Evolutionary conservation across 1,139 yeast species (phyloP), one percentile per base, ranked within the genome.

Genomic region (Yamadazyma aaseri): DNA sequence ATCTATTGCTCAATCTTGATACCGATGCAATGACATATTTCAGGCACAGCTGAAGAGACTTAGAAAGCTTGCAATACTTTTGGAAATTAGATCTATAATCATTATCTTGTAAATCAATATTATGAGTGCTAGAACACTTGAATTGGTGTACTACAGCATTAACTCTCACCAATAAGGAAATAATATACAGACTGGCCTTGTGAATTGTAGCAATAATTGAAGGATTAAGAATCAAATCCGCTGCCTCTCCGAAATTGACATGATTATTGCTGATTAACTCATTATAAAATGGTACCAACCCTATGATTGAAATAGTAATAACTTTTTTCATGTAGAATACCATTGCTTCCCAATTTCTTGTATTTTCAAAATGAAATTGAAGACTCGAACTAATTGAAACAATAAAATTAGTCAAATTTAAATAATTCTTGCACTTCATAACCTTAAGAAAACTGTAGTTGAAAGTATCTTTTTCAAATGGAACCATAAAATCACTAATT

Each of bases 171-270:
- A 51, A 38, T 3, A 49, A 20, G 2, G 63, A 51, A 33, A 66
- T 50, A 26, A 46, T 47, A 11, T 62, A 33, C 36, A 62, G 70
- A 23, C 53, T 51, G 2, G 53, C 42, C 37, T 56, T 60, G 35
- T 65, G 73, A 26, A 62, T 50, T 40, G 58, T 39, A 7, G 48
- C 38, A 33, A 61, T 56, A 3, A 64, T 28, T 3, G 54, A 34
- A 2, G 73, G 73, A 36, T 57, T 67, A 35, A 68, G 42, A 8
- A 67, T 50, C 32, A 66, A 47, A 43, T 65, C 71, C 0, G 73
- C 56, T 5, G 51, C 51, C 9, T 54, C 55, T 3, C 67, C 72
- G 44, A 68, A 66, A 36, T 60, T 55, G 3, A 44, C 38, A 20
- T 51, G 47, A 39, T 58, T 61, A 29, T 57, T 55, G 28, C 40